These are phyloP conservation scores for Penicillium ucsense DNA, from an alignment of 495 filamentous ascomycete species.

Conservation along the genomic window DNA sequence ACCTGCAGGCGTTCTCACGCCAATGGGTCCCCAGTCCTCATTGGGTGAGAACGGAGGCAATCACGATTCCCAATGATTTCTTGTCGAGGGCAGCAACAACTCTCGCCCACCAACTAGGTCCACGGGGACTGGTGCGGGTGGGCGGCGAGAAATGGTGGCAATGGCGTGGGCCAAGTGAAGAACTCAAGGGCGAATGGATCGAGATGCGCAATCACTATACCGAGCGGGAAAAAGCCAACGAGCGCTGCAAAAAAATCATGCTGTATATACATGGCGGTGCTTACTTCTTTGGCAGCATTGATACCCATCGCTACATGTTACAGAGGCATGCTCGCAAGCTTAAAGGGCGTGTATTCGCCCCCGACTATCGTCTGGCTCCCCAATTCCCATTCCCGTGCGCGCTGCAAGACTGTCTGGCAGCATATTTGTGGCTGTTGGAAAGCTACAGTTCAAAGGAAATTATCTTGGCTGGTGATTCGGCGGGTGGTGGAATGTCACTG, in stretches of 20 bases:
- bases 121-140: conserved; percentile 58
- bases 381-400: conserved; percentile 95
- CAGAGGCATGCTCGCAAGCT: conserved; percentile 91
- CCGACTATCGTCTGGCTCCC: conserved; percentile 77
- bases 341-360: conserved; percentile 79
- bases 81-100: conserved; percentile 51
- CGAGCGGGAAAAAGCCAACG: conserved; percentile 50
- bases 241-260: conserved; percentile 64
- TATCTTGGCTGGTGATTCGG: conserved; percentile 79
- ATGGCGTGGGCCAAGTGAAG: conserved; percentile 59
- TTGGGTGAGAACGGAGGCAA: conserved; percentile 74
- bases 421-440: conserved; percentile 73
- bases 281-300: conserved; percentile 83
- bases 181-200: conserved; percentile 81
- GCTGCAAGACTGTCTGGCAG: conserved; percentile 75
- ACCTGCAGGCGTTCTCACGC: conserved; percentile 78
- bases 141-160: conserved; percentile 91
- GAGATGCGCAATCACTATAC: conserved; percentile 83
- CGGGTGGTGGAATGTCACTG: conserved; percentile 79
- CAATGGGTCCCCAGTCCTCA: conserved; percentile 85
- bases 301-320: conserved; percentile 93
- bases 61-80: conserved; percentile 54
- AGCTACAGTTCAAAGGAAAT: conserved; percentile 68
- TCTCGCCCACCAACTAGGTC: conserved; percentile 62
- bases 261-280: conserved; percentile 85